Percentiles rank a stretch among this genome's conserved stretches.
These are phyloP conservation scores for Rhododendron vialii DNA, from an alignment of 148 eudicot species.

Conservation along the genomic window DNA sequence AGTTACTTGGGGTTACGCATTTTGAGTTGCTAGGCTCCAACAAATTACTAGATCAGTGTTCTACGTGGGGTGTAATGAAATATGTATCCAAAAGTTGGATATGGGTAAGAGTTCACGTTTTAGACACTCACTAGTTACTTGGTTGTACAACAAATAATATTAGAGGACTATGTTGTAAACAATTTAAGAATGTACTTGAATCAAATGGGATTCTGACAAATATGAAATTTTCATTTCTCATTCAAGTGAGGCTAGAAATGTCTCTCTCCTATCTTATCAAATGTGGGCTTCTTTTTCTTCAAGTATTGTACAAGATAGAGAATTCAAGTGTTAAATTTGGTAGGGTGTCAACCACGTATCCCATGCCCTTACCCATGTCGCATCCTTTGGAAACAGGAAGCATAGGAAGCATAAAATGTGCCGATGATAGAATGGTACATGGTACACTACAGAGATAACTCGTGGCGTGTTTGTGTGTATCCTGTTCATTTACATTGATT, in stretches of 20 bases:
- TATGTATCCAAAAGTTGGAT: neutral
- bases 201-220: no score
- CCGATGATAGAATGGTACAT: neutral
- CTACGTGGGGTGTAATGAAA: neutral
- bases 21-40: neutral
- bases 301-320: neutral
- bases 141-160: neutral
- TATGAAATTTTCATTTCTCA: no score
- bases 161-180: neutral
- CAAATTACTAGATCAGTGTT: neutral
- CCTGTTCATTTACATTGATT: neutral
- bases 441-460: neutral
- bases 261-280: no score
- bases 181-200: no score
- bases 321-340: neutral
- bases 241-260: no score
- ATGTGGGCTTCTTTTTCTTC: neutral
- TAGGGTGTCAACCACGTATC: neutral
- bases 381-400: neutral
- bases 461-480: neutral
- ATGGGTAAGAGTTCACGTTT: neutral
- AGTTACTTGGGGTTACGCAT: neutral
- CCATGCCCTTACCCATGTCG: neutral
- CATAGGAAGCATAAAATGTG: neutral
- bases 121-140: neutral